phyloP scores from a whole-genome alignment of 106 monocot species.

The Dioscorea dumetorum region DNA sequence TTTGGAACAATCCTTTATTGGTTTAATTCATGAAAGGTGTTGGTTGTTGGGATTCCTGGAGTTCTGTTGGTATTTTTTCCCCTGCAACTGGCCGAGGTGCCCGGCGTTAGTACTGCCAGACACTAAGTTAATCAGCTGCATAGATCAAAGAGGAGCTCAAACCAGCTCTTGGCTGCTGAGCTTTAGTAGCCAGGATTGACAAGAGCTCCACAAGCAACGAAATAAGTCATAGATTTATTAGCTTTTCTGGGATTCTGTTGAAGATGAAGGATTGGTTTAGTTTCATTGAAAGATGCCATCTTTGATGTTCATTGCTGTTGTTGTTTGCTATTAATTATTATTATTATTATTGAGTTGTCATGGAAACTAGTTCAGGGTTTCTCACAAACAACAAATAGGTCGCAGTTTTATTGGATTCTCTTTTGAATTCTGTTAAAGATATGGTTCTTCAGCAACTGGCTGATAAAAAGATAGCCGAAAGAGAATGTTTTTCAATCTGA shows the following conservation, averaged over 20 bases:
- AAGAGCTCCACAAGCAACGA: slow-evolving; percentile 27
- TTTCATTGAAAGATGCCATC: background rate
- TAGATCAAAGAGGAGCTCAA: slow-evolving; percentile 35
- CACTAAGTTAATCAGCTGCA: slow-evolving; percentile 84
- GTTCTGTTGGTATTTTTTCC: background rate
- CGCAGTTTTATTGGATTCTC: too few species aligned
- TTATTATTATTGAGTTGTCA: background rate
- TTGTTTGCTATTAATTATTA: background rate
- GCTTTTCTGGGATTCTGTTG: too few species aligned
- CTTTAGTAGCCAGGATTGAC: slow-evolving; percentile 46
- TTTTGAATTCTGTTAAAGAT: too few species aligned
- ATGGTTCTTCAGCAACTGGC: too few species aligned
- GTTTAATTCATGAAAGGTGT: too few species aligned
- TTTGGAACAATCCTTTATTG: background rate
- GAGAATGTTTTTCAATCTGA: too few species aligned
- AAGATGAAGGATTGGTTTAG: background rate
- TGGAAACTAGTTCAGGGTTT: background rate
- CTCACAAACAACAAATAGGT: slow-evolving; percentile 16
- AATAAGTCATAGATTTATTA: background rate
- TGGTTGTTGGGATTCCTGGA: background rate
- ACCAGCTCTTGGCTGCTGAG: slow-evolving; percentile 66
- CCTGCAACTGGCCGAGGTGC: slow-evolving; percentile 89
- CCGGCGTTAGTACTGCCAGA: slow-evolving; percentile 51
- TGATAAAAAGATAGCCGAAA: too few species aligned
- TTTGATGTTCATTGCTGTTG: background rate